Conservation (phyloP, 306 rosid genomes). For the Trichosanthes cucumerina region DNA sequence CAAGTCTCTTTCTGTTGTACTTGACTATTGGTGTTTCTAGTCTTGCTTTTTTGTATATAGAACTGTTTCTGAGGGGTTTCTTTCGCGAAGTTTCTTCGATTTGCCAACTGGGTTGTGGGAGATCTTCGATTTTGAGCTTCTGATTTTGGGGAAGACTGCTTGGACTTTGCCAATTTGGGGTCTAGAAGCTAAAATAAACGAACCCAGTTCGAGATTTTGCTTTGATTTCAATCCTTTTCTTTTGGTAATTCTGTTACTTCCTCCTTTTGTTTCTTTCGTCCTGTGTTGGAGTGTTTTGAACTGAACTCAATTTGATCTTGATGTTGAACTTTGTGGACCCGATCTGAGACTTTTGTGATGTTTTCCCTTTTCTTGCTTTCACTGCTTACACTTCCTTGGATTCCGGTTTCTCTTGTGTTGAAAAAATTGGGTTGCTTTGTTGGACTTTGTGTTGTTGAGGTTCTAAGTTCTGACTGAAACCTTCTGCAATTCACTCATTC, state of each 20-base stretch:
- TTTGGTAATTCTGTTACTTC: neutral
- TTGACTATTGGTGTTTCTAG: neutral
- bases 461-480: neutral
- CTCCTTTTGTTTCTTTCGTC: neutral
- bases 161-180: neutral
- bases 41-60: neutral
- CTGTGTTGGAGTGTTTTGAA: neutral
- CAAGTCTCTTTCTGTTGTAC: neutral
- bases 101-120: neutral
- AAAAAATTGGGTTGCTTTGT: neutral
- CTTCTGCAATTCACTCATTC: neutral
- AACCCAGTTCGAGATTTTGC: neutral
- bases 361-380: slow-evolving; percentile 5
- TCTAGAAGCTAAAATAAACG: neutral
- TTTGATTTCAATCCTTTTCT: neutral
- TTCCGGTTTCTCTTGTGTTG: neutral
- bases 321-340: neutral
- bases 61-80: neutral
- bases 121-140: slow-evolving; percentile 4
- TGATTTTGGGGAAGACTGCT: neutral
- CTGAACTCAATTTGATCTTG: slow-evolving; percentile 1
- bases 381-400: slow-evolving; percentile 11
- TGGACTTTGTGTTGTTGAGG: neutral
- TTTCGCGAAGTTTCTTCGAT: neutral
- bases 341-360: neutral